phyloP scores from a whole-genome alignment of 192 early-diverging fungal genomes.

The Coemansia sp. region DNA sequence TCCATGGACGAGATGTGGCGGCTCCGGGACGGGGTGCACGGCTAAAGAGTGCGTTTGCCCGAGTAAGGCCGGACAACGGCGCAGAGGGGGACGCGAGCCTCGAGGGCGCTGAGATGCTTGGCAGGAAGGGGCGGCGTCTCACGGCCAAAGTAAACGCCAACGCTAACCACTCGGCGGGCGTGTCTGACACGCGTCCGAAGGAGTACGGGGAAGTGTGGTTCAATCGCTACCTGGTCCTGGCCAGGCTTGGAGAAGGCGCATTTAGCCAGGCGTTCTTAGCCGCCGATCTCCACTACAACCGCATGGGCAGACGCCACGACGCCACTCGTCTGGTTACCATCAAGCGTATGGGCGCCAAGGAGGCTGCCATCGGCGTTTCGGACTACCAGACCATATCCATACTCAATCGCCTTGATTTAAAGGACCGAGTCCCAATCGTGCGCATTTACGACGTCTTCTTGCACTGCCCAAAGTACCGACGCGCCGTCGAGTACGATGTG shows the following conservation, averaged over 20 bases:
- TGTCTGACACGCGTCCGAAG: constrained; percentile 16
- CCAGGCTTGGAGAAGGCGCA: constrained; percentile 49
- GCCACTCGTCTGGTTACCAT: constrained; percentile 38
- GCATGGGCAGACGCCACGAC: constrained; percentile 45
- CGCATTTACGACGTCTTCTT: constrained; percentile 39
- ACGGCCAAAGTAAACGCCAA: not conserved
- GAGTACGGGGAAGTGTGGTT: constrained; percentile 53
- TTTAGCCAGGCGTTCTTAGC: constrained; percentile 50
- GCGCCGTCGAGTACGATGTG: constrained; percentile 17
- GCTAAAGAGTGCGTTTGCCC: constrained; percentile 49
- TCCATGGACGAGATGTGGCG: not conserved
- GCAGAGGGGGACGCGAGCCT: constrained; percentile 7
- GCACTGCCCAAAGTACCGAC: constrained; percentile 15
- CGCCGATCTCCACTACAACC: constrained; percentile 31
- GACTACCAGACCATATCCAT: constrained; percentile 43
- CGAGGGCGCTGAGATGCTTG: constrained; percentile 2
- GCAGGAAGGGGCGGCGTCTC: constrained; percentile 17
- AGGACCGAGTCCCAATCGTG: constrained; percentile 34
- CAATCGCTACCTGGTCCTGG: constrained; percentile 41
- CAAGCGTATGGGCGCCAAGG: constrained; percentile 42
- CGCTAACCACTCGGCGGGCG: not conserved
- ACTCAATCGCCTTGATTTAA: constrained; percentile 43
- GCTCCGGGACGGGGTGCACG: not conserved
- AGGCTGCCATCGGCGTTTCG: constrained; percentile 41
- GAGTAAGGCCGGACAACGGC: constrained; percentile 17